Base-by-base conservation (phyloP, 2,329 filamentous ascomycete species). In the Drechslerella dactyloides region DNA sequence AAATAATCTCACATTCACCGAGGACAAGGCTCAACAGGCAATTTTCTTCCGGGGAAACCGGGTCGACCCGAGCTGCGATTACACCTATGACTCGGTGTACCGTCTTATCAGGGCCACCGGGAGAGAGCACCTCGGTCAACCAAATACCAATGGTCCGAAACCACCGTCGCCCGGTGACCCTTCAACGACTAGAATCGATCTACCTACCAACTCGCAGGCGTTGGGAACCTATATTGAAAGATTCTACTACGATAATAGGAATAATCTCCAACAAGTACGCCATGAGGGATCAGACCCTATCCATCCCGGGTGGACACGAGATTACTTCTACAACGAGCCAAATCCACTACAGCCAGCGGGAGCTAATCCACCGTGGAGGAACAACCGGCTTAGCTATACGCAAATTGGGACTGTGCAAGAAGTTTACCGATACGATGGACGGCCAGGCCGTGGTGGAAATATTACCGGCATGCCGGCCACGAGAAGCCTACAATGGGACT, bases 11-110 rank as follows among this genome's bases (percentile, higher is more conserved):
- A 74, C 73, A 0, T 40, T 69, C 23, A 59, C 73, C n/a, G 27
- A 42, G 0, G 76, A 78, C 62, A 61, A 73, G 0, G 73, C 76
- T 2, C 57, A 75, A 37, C 64, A 77, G 50, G 73, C 69, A 1
- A 50, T 76, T 11, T 77, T 73, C 54, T 78, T 78, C 58, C 63
- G 72, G 21, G 75, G 75, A 24, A 30, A 62, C 6, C 1, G 30
- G 1, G 68, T 76, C n/a, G 69, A 74, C 0, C 74, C 76, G 1
- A 48, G 1, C 2, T 30, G 35, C n/a, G 59, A 69, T 4, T 74
- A 54, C 30, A 65, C 44, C 6, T 73, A 74, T 24, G 73, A 74
- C 23, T 53, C 50, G 17, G 8, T 66, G 17, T 50, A 53, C n/a
- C 21, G 51, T 13, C 48, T 74, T 15, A 53, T 59, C 42, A 21